These are phyloP conservation scores for Smittium mucronatum DNA, from an alignment of 371 early-diverging fungal species.

Conservation along the genomic window DNA sequence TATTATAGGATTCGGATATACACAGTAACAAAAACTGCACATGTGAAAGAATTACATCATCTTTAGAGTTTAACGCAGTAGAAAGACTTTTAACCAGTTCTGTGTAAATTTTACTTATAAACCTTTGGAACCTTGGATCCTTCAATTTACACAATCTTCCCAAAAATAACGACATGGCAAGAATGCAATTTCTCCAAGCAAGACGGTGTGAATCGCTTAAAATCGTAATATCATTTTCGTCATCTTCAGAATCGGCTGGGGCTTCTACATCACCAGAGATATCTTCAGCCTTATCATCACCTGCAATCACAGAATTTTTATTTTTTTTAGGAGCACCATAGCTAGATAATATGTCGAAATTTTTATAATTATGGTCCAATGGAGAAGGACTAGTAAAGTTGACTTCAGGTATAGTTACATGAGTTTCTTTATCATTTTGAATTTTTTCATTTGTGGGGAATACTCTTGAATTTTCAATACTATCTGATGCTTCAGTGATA, in stretches of 20 bases:
- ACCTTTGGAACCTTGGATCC: neutral
- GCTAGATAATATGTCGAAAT: neutral
- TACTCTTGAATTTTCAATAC: too few species aligned
- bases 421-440: too few species aligned
- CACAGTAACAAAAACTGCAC: neutral
- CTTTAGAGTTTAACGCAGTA: neutral
- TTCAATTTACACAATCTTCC: neutral
- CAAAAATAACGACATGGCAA: neutral
- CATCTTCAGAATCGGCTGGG: neutral
- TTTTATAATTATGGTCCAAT: neutral
- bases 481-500: too few species aligned
- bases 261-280: neutral
- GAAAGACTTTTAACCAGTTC: neutral
- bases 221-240: neutral
- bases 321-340: neutral
- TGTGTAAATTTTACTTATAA: neutral
- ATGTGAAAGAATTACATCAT: neutral
- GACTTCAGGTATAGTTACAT: too few species aligned
- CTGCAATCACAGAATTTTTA: neutral
- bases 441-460: too few species aligned
- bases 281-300: neutral
- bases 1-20: neutral
- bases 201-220: neutral
- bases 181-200: neutral
- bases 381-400: too few species aligned